A percentile compares a stretch with the other conserved stretches of the same genome.
phyloP scores from a whole-genome alignment of 305 asterid species.

The Euphrasia arctica region DNA sequence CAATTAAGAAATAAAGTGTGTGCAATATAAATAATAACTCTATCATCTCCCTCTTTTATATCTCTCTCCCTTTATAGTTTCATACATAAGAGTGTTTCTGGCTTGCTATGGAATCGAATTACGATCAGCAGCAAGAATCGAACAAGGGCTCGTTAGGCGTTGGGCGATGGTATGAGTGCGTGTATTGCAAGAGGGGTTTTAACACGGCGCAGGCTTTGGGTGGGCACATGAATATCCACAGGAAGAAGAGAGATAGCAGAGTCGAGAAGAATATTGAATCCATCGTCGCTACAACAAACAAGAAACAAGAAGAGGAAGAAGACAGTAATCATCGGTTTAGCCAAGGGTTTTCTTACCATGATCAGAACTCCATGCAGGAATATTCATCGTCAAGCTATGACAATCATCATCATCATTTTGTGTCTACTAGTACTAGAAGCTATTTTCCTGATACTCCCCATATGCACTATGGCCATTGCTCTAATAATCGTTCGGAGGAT shows the following conservation, averaged over 20 bases:
- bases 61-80: neutral
- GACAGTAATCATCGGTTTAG: neutral
- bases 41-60: neutral
- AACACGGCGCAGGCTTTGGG: slow-evolving; percentile 60
- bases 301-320: neutral
- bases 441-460: neutral
- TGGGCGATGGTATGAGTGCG: slow-evolving; percentile 49
- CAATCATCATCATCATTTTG: neutral
- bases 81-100: neutral
- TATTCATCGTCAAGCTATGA: neutral
- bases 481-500: neutral
- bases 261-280: slow-evolving; percentile 27
- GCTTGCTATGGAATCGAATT: neutral
- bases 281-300: neutral
- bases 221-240: slow-evolving; percentile 59
- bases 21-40: neutral
- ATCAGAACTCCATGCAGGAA: neutral
- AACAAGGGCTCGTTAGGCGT: slow-evolving; percentile 14
- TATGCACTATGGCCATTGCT: neutral
- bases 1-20: neutral
- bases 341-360: neutral
- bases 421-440: neutral
- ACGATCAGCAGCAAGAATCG: slow-evolving; percentile 4
- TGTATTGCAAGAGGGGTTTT: slow-evolving; percentile 56
- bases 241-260: slow-evolving; percentile 28